Percentiles rank a stretch among this genome's conserved stretches.
phyloP scores from a whole-genome alignment of 106 monocot species.

The Narthecium ossifragum region DNA sequence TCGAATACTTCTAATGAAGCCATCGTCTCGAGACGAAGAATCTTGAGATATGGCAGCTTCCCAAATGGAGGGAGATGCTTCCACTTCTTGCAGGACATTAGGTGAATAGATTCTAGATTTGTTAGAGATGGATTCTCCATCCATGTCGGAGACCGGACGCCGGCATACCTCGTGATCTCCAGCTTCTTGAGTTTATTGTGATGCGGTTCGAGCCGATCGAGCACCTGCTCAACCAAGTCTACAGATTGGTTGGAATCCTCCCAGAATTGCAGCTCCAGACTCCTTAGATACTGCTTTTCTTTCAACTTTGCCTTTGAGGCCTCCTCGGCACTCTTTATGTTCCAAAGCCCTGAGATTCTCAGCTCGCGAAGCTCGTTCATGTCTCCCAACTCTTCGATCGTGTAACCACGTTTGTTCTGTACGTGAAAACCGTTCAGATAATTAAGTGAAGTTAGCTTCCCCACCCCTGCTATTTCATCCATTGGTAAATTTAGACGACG shows the following conservation, averaged over 20 bases:
- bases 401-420: neutral
- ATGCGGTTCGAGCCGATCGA: neutral
- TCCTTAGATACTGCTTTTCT: neutral
- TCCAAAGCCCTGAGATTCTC: neutral
- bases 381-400: neutral
- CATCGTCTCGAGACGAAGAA: neutral
- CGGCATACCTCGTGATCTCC: neutral
- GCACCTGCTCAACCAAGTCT: neutral
- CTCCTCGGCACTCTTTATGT: neutral
- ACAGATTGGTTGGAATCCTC: neutral
- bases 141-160: neutral
- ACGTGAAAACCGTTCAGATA: neutral
- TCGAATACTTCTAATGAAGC: too few species aligned
- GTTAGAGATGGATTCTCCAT: neutral
- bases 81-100: neutral
- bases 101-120: neutral
- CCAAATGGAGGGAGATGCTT: slow-evolving; percentile 1
- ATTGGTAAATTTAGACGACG: neutral
- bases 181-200: neutral
- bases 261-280: neutral
- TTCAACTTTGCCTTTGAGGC: neutral
- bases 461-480: neutral
- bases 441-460: neutral
- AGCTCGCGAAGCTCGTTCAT: neutral
- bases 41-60: neutral